These are phyloP conservation scores for Tulasnella sp. DNA, from an alignment of 768 basidiomycete genomes.

Conservation along the genomic window DNA sequence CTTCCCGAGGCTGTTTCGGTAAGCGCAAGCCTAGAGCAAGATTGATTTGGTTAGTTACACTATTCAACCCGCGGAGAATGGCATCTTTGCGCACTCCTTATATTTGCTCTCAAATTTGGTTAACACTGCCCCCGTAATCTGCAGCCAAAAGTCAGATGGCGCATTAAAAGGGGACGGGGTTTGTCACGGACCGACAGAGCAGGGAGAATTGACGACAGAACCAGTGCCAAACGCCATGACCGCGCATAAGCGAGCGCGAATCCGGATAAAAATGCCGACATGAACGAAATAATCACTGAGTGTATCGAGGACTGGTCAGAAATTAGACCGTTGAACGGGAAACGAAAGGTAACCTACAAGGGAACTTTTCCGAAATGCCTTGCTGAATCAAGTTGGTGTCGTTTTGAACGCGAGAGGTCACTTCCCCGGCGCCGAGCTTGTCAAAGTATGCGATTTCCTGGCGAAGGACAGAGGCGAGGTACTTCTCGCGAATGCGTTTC, in stretches of 20 bases:
- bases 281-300: conserved; percentile 58
- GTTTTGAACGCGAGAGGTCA: conserved; percentile 89
- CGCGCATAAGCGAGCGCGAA: conserved; percentile 63
- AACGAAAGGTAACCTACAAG: conserved; percentile 43
- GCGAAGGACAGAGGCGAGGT: conserved; percentile 51
- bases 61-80: not conserved
- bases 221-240: conserved; percentile 82
- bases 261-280: conserved; percentile 75
- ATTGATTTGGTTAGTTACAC: conserved; percentile 2
- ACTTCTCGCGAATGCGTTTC: conserved; percentile 44
- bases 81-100: conserved; percentile 58
- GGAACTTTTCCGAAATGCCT: conserved; percentile 90
- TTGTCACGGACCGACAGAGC: conserved; percentile 57
- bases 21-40: conserved; percentile 58
- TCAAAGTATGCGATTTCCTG: conserved; percentile 93
- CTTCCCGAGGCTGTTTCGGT: conserved; percentile 78
- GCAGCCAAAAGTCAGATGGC: not conserved
- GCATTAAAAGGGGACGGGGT: too few species aligned
- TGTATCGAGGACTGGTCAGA: not conserved
- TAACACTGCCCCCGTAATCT: conserved; percentile 70
- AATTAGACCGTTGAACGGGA: conserved; percentile 18
- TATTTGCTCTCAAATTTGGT: conserved; percentile 65
- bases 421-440: conserved; percentile 90
- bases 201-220: conserved; percentile 78
- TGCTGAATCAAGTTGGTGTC: conserved; percentile 90